Evolutionary conservation across 768 basidiomycete genomes (phyloP).

Genomic region (Daedaleopsis nitida): DNA sequence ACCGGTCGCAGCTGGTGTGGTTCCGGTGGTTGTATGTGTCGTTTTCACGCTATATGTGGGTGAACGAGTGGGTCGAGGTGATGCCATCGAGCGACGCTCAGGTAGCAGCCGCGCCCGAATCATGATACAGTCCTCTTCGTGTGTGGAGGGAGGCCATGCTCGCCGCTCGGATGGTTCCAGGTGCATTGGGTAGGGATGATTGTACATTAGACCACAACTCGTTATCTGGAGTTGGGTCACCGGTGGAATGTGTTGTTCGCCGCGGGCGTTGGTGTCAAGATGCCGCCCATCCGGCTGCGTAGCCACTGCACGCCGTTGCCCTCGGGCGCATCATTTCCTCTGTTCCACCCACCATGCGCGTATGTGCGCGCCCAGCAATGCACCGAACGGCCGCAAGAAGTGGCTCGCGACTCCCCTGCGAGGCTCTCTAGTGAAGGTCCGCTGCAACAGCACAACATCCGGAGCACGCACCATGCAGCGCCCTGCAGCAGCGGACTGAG

Average conservation of each 20-base stretch:
- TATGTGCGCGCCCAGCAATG: constrained; percentile 21
- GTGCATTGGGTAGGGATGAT: background rate
- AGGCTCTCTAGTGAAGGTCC: background rate
- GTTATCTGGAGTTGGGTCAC: background rate
- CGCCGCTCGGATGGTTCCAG: no score
- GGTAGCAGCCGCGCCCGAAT: no score
- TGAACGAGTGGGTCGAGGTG: constrained; percentile 77
- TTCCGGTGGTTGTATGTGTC: constrained; percentile 83
- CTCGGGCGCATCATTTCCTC: constrained; percentile 26
- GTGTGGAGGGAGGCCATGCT: no score
- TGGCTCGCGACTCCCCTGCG: constrained; percentile 49
- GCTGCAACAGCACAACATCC: background rate
- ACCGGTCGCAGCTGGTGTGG: constrained; percentile 82
- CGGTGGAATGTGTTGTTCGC: background rate
- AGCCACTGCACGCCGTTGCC: constrained; percentile 46
- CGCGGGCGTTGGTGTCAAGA: constrained; percentile 10
- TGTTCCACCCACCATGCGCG: constrained; percentile 21
- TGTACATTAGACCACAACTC: background rate
- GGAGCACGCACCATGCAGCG: constrained; percentile 55
- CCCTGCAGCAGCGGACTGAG: constrained; percentile 70
- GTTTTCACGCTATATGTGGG: constrained; percentile 92
- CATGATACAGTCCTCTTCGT: no score
- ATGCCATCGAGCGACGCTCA: constrained; percentile 13
- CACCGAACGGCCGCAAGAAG: constrained; percentile 42
- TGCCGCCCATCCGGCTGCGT: constrained; percentile 34